Percentiles rank a stretch among this genome's conserved stretches.
These are phyloP conservation scores for Houttuynia cordata DNA, from an alignment of 164 flowering plant genomes.

Conservation along the genomic window DNA sequence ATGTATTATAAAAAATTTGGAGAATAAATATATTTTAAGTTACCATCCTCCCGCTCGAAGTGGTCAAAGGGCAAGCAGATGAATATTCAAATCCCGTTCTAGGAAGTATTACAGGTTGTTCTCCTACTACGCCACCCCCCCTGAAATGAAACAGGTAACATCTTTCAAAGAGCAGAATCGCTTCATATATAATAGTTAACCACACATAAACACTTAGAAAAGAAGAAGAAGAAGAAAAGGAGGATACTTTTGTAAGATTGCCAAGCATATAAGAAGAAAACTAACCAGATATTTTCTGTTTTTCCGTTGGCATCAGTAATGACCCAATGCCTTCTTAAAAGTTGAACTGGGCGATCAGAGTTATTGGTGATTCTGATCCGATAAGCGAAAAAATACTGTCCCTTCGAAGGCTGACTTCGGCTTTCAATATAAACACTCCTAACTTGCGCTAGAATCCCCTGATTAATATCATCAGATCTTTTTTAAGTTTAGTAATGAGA, in stretches of 20 bases:
- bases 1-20: too few relatives aligned
- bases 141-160: conserved; percentile 18
- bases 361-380: conserved; percentile 86
- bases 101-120: conserved; percentile 96
- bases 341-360: conserved; percentile 86
- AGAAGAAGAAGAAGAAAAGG: not conserved
- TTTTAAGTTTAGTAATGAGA: not conserved
- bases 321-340: conserved; percentile 90
- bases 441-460: conserved; percentile 92
- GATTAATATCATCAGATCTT: conserved; percentile 6
- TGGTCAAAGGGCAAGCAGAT: conserved; percentile 85
- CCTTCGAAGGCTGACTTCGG: conserved; percentile 76
- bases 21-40: conserved; percentile 5
- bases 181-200: not conserved
- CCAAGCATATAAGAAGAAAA: not conserved
- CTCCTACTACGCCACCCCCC: conserved; percentile 93
- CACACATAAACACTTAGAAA: not conserved
- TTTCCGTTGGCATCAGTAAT: conserved; percentile 82
- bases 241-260: not conserved
- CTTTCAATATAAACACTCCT: conserved; percentile 85
- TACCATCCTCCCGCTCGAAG: conserved; percentile 91
- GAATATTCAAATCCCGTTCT: conserved; percentile 81
- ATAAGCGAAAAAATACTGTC: conserved; percentile 78
- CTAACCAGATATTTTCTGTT: conserved; percentile 69
- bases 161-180: not conserved